Conservation (phyloP, 768 basidiomycete species). For the Mrakia blollopis region DNA sequence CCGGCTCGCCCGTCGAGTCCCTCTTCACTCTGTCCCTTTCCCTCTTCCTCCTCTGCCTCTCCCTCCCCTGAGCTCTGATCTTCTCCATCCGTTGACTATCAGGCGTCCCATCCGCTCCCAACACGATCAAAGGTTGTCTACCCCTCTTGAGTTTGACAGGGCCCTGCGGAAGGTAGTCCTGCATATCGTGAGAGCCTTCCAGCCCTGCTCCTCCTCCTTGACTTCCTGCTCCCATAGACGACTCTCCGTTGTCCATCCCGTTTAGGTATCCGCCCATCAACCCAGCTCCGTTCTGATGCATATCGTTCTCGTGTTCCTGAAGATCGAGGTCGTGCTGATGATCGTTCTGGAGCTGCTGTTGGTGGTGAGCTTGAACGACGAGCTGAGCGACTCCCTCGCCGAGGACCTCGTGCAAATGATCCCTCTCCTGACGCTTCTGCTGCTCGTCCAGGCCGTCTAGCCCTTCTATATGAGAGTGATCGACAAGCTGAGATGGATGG, state of each 20-base stretch:
- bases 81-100: constrained; percentile 6
- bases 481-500: background rate
- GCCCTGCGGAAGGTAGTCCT: background rate
- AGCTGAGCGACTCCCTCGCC: background rate
- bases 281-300: background rate
- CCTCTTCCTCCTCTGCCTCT: constrained; percentile 20
- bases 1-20: background rate
- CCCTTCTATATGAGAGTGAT: background rate
- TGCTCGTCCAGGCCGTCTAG: background rate
- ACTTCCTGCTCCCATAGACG: background rate
- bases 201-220: background rate
- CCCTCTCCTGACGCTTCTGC: background rate
- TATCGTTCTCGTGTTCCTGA: background rate
- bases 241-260: background rate
- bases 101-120: background rate
- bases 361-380: background rate
- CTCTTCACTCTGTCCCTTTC: constrained; percentile 18
- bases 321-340: background rate
- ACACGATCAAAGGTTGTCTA: background rate
- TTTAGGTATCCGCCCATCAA: background rate
- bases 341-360: background rate
- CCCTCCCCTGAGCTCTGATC: constrained; percentile 18
- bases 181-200: background rate
- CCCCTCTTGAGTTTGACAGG: background rate
- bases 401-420: background rate